Conservation (phyloP, 148 eudicot species). For the Cornus kousa region DNA sequence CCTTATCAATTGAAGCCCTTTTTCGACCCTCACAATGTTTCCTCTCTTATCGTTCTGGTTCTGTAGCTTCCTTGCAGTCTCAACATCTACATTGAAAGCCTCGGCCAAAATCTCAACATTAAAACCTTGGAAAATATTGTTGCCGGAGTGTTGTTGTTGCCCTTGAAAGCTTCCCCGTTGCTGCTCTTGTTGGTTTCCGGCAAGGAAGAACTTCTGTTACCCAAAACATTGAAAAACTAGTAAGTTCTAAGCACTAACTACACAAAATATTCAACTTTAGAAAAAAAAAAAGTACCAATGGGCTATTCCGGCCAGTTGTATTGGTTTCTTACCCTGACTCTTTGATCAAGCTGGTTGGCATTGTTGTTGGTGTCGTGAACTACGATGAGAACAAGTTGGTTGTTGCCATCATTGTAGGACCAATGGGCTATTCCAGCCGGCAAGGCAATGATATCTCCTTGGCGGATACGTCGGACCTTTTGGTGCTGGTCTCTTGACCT, state of each 20-base stretch:
- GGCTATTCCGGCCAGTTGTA: too few relatives aligned
- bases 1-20: constrained; percentile 4
- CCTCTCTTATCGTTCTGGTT: constrained; percentile 15
- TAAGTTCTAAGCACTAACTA: too few relatives aligned
- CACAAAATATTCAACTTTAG: too few relatives aligned
- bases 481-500: constrained; percentile 28
- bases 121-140: constrained; percentile 25
- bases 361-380: constrained; percentile 15
- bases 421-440: constrained; percentile 21
- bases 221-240: background rate
- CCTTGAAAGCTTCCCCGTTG: background rate
- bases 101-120: constrained; percentile 17
- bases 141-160: background rate
- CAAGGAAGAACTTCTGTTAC: constrained; percentile 33
- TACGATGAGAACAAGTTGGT: constrained; percentile 10
- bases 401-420: constrained; percentile 26
- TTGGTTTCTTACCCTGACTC: constrained; percentile 19
- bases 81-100: constrained; percentile 6
- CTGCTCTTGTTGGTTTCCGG: constrained; percentile 23
- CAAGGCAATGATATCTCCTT: constrained; percentile 29
- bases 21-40: constrained; percentile 20
- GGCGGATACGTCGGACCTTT: constrained; percentile 12
- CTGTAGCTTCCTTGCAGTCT: constrained; percentile 12
- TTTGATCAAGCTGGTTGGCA: constrained; percentile 25
- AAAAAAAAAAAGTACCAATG: too few relatives aligned